phyloP scores from a whole-genome alignment of 2,329 filamentous ascomycete species.

The Aspergillus sp. region DNA sequence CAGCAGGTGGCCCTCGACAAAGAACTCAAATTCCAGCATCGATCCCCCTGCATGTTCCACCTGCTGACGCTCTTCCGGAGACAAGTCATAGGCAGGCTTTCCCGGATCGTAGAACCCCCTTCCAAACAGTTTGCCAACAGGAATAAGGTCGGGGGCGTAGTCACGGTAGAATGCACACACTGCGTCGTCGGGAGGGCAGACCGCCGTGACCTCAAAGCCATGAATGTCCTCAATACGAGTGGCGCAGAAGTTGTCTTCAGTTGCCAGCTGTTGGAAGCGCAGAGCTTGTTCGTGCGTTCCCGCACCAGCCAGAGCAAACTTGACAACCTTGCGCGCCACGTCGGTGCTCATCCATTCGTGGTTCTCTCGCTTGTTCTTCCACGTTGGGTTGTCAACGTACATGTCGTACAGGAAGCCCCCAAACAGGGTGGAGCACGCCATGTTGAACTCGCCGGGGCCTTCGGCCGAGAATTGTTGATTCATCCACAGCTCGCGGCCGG shows the following conservation, averaged over 20 bases:
- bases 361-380: slow-evolving; percentile 35
- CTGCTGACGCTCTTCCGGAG: slow-evolving; percentile 29
- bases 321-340: slow-evolving; percentile 51
- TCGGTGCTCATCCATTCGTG: slow-evolving; percentile 43
- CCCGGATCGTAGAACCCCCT: slow-evolving; percentile 50
- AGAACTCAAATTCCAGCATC: slow-evolving; percentile 53
- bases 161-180: slow-evolving; percentile 49
- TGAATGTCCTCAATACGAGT: slow-evolving; percentile 49
- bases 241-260: slow-evolving; percentile 39
- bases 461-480: slow-evolving; percentile 50
- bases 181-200: slow-evolving; percentile 49
- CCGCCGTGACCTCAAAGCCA: slow-evolving; percentile 60
- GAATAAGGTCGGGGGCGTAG: slow-evolving; percentile 44
- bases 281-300: slow-evolving; percentile 40
- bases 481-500: slow-evolving; percentile 65
- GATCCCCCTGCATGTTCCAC: slow-evolving; percentile 20
- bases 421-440: slow-evolving; percentile 69
- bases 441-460: slow-evolving; percentile 78
- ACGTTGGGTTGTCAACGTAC: slow-evolving; percentile 42
- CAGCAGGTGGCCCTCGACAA: slow-evolving; percentile 65
- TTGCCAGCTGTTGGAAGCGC: slow-evolving; percentile 38
- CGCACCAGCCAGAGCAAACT: slow-evolving; percentile 49
- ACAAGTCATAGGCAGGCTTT: slow-evolving; percentile 38
- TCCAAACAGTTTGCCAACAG: slow-evolving; percentile 55
- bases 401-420: slow-evolving; percentile 51